A percentile compares a stretch with the other conserved stretches of the same genome.
Conservation (phyloP, 495 filamentous ascomycete species). For the Delitschia confertaspora region DNA sequence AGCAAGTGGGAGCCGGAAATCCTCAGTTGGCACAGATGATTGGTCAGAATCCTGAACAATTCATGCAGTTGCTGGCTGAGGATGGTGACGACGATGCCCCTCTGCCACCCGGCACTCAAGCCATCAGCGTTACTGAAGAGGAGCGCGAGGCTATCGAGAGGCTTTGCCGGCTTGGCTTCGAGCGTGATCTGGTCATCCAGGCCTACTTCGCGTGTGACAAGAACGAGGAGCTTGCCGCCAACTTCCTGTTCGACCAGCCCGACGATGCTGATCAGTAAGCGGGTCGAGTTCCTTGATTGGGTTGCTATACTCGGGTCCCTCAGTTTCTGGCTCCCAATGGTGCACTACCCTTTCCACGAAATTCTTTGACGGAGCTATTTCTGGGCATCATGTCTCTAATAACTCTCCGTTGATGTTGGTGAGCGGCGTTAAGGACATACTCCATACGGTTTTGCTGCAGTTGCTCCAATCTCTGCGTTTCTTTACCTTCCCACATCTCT, state of each 20-base stretch:
- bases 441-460: too few species aligned
- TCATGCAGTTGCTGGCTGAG: constrained; percentile 79
- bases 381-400: too few species aligned
- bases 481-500: too few species aligned
- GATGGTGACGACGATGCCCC: constrained; percentile 59
- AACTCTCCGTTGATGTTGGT: too few species aligned
- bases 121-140: constrained; percentile 87
- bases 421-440: too few species aligned
- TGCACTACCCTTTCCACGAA: too few species aligned
- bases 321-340: too few species aligned
- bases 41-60: constrained; percentile 81
- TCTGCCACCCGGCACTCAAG: constrained; percentile 78
- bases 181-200: constrained; percentile 88
- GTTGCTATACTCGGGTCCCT: too few species aligned
- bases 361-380: too few species aligned
- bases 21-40: constrained; percentile 89
- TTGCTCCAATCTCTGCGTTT: too few species aligned
- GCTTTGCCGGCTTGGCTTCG: constrained; percentile 82
- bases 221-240: constrained; percentile 95
- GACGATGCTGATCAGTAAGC: constrained; percentile 72
- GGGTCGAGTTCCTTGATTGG: too few species aligned
- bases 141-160: constrained; percentile 95
- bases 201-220: constrained; percentile 99
- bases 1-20: constrained; percentile 92
- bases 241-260: constrained; percentile 95